Conservation (phyloP, 345 rosid species). For the Dipteronia sinensis region DNA sequence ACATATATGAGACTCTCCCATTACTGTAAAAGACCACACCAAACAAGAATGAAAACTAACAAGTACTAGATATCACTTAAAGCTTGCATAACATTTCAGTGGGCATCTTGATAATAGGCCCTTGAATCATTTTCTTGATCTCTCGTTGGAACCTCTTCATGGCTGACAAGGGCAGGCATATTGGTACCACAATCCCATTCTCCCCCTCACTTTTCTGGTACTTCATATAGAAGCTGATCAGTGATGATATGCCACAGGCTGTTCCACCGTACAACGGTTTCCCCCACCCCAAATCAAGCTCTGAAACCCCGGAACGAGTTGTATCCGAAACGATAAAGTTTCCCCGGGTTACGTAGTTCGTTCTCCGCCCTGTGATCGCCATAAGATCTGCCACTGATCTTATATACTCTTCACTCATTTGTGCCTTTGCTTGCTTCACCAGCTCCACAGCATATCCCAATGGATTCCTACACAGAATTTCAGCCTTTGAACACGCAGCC, state of each 20-base stretch:
- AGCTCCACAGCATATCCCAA: slow-evolving; percentile 20
- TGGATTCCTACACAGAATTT: not conserved
- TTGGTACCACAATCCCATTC: slow-evolving; percentile 22
- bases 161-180: slow-evolving; percentile 19
- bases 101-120: not conserved
- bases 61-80: not conserved
- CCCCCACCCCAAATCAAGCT: slow-evolving; percentile 35
- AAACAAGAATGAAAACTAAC: no score
- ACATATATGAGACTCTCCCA: no score
- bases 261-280: slow-evolving; percentile 22
- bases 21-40: no score
- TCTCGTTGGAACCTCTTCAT: slow-evolving; percentile 27
- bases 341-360: not conserved
- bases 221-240: slow-evolving; percentile 1
- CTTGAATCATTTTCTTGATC: slow-evolving; percentile 10
- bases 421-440: slow-evolving; percentile 20
- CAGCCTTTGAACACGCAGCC: slow-evolving; percentile 13
- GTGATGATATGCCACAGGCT: not conserved
- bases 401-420: slow-evolving; percentile 20
- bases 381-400: slow-evolving; percentile 10
- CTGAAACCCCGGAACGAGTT: not conserved
- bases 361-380: slow-evolving; percentile 18
- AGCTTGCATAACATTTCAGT: not conserved
- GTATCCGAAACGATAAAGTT: slow-evolving; percentile 8
- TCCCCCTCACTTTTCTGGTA: slow-evolving; percentile 16